phyloP scores from a whole-genome alignment of 805 yeast species.

The Blastobotrys chiropterorum region DNA sequence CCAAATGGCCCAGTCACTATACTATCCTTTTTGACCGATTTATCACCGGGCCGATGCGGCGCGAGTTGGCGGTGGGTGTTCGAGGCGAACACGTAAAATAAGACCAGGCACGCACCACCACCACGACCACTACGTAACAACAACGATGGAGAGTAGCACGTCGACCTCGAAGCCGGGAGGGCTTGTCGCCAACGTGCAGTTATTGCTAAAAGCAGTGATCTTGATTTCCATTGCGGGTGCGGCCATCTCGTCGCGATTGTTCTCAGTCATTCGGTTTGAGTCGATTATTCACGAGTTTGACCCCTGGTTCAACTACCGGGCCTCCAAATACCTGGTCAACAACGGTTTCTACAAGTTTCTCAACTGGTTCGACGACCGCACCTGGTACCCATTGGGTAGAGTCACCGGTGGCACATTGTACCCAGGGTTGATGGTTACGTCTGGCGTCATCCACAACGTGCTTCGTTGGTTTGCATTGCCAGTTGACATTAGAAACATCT shows the following conservation, averaged over 20 bases:
- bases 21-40: background rate
- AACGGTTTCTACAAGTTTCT: conserved; percentile 85
- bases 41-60: background rate
- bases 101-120: background rate
- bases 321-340: conserved; percentile 83
- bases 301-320: conserved; percentile 70
- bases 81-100: background rate
- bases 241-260: conserved; percentile 83
- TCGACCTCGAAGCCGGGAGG: background rate
- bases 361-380: conserved; percentile 97
- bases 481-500: conserved; percentile 88
- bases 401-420: conserved; percentile 98
- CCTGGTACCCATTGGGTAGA: conserved; percentile 99
- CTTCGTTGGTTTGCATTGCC: conserved; percentile 59
- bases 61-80: background rate
- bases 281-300: conserved; percentile 92
- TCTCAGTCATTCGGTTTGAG: conserved; percentile 95
- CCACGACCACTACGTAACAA: background rate
- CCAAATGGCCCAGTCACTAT: too few relatives aligned
- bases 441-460: conserved; percentile 80
- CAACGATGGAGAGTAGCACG: background rate
- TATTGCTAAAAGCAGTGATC: conserved; percentile 56
- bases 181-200: conserved; percentile 19
- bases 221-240: conserved; percentile 81
- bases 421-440: conserved; percentile 97